Conservation (phyloP, 176 grass and related monocot genomes). For the Zea mays region DNA sequence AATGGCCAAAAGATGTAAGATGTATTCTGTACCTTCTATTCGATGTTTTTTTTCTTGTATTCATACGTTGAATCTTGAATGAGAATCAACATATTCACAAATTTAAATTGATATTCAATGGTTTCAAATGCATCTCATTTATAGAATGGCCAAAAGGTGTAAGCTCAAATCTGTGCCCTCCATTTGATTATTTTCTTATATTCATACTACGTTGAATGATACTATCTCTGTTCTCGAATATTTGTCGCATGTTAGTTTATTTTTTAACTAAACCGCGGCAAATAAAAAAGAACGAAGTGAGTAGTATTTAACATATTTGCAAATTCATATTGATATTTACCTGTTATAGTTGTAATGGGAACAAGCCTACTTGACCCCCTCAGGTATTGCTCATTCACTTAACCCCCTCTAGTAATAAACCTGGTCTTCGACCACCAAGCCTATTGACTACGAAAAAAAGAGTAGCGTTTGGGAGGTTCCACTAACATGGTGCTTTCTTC, state of each 20-base stretch:
- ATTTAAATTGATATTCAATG: background rate
- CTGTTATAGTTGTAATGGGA: background rate
- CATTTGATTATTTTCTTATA: background rate
- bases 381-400: background rate
- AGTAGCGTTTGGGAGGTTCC: background rate
- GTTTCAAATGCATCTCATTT: background rate
- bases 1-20: constrained; percentile 98
- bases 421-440: background rate
- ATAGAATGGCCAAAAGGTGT: background rate
- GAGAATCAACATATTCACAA: background rate
- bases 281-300: too few relatives aligned
- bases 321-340: background rate
- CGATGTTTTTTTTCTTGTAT: constrained; percentile 20
- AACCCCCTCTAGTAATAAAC: background rate
- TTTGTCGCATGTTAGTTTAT: too few relatives aligned
- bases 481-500: background rate
- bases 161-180: background rate
- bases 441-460: background rate
- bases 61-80: background rate
- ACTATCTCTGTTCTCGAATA: background rate
- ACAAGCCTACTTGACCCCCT: background rate
- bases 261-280: too few relatives aligned
- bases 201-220: background rate
- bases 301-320: background rate
- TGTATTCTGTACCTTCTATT: constrained; percentile 9